Percentiles rank a stretch among this genome's conserved stretches.
Evolutionary conservation across 805 yeast genomes (phyloP).

Genomic region (Isabelozyma gotoi): DNA sequence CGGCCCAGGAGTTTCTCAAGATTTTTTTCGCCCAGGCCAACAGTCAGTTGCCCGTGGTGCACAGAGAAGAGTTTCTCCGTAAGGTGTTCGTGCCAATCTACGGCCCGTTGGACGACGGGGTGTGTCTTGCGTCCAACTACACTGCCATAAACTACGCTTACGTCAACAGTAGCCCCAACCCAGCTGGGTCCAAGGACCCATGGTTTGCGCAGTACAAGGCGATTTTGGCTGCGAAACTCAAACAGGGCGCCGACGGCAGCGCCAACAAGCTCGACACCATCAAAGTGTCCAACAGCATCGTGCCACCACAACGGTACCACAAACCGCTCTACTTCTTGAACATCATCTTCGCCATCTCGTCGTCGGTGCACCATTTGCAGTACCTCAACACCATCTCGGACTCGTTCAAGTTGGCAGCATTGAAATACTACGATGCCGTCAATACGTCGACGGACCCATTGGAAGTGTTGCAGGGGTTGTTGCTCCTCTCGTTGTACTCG

Average conservation of each 20-base stretch:
- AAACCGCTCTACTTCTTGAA: conserved; percentile 69
- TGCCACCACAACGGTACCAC: conserved; percentile 48
- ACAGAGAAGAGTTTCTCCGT: conserved; percentile 71
- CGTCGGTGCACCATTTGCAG: conserved; percentile 68
- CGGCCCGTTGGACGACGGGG: conserved; percentile 60
- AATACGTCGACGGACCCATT: conserved; percentile 59
- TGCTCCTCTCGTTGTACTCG: conserved; percentile 68
- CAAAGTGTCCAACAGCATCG: conserved; percentile 33
- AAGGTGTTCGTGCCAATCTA: conserved; percentile 76
- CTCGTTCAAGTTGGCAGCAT: conserved; percentile 67
- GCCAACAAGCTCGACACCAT: conserved; percentile 21
- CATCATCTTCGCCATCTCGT: conserved; percentile 77
- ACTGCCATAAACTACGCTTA: conserved; percentile 42
- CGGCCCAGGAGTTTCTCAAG: conserved; percentile 65
- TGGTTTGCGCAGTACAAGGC: conserved; percentile 48
- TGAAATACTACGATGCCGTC: conserved; percentile 55
- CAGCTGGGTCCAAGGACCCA: conserved; percentile 31
- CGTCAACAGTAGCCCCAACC: conserved; percentile 14
- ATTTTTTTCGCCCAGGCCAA: conserved; percentile 77
- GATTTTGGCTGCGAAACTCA: conserved; percentile 6
- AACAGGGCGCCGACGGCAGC: conserved; percentile 8
- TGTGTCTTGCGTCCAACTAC: conserved; percentile 59
- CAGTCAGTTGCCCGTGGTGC: conserved; percentile 80
- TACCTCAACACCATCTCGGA: conserved; percentile 67
- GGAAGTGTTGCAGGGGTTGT: conserved; percentile 70